These are phyloP conservation scores for Phialemoniopsis sp. DNA, from an alignment of 2,329 filamentous ascomycete genomes.

Conservation along the genomic window DNA sequence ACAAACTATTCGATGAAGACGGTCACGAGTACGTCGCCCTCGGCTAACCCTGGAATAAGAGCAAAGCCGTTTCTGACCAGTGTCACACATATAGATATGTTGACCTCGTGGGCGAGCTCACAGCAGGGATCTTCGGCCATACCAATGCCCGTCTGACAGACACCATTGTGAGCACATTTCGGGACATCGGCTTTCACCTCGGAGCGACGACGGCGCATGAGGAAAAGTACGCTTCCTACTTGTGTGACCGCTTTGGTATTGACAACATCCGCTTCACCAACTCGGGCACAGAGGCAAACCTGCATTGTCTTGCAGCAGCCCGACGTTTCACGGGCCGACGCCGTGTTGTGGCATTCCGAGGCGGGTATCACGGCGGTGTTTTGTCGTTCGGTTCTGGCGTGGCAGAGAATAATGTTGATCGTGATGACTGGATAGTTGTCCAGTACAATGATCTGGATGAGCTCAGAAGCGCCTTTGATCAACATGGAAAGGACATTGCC, in stretches of 20 bases:
- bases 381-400: slow-evolving; percentile 24
- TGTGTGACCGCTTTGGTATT: slow-evolving; percentile 50
- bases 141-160: slow-evolving; percentile 45
- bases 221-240: slow-evolving; percentile 38
- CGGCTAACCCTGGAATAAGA: too few relatives aligned
- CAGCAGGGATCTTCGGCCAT: slow-evolving; percentile 59
- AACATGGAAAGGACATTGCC: slow-evolving; percentile 43
- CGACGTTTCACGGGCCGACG: slow-evolving; percentile 34
- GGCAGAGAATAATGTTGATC: slow-evolving; percentile 40
- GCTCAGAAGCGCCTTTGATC: slow-evolving; percentile 35
- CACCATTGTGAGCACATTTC: slow-evolving; percentile 36
- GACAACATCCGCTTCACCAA: slow-evolving; percentile 58
- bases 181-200: slow-evolving; percentile 45
- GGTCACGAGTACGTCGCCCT: slow-evolving; percentile 18
- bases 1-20: slow-evolving; percentile 33
- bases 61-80: background rate
- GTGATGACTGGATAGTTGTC: slow-evolving; percentile 52
- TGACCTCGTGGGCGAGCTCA: slow-evolving; percentile 56
- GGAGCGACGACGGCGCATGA: slow-evolving; percentile 48
- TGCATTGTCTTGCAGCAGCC: slow-evolving; percentile 50
- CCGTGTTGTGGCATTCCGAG: slow-evolving; percentile 43
- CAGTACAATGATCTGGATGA: slow-evolving; percentile 56
- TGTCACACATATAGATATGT: slow-evolving; percentile 30
- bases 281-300: slow-evolving; percentile 61
- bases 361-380: slow-evolving; percentile 46